Conservation (phyloP, 2,329 filamentous ascomycete genomes). For the Aspergillus versicolor region DNA sequence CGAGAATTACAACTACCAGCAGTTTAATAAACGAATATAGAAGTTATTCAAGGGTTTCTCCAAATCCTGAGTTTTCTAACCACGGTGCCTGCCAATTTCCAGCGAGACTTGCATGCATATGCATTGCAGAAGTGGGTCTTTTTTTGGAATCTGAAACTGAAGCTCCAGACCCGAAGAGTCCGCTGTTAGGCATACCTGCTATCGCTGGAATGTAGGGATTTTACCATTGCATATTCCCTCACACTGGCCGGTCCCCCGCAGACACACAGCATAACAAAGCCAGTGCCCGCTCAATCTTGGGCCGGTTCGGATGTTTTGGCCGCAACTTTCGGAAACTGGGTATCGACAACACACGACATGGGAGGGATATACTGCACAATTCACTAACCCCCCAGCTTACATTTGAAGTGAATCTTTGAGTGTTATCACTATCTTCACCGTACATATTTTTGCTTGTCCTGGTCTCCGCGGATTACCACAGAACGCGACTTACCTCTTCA, state of each 20-base stretch:
- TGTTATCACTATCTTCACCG: not conserved
- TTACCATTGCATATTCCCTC: not conserved
- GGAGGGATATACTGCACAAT: not conserved
- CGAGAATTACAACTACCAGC: not conserved
- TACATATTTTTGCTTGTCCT: not conserved
- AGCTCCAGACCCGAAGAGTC: not conserved
- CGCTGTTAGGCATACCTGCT: not conserved
- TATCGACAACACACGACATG: not conserved
- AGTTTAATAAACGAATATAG: not conserved
- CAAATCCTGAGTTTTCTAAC: too few relatives aligned
- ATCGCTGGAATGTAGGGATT: slow-evolving; percentile 5
- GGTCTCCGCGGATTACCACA: not conserved
- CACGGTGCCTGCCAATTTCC: not conserved
- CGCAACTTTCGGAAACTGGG: not conserved
- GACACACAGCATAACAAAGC: not conserved
- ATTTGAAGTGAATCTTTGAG: not conserved
- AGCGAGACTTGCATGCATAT: not conserved
- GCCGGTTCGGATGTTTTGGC: not conserved
- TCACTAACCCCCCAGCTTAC: not conserved
- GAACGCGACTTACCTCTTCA: not conserved
- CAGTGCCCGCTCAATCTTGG: not conserved
- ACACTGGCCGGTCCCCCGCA: not conserved
- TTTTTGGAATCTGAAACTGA: not conserved
- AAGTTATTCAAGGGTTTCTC: too few relatives aligned
- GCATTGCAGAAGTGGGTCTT: slow-evolving; percentile 2